Base-by-base conservation (phyloP, 495 filamentous ascomycete genomes). In the Diplogelasinospora grovesii region DNA sequence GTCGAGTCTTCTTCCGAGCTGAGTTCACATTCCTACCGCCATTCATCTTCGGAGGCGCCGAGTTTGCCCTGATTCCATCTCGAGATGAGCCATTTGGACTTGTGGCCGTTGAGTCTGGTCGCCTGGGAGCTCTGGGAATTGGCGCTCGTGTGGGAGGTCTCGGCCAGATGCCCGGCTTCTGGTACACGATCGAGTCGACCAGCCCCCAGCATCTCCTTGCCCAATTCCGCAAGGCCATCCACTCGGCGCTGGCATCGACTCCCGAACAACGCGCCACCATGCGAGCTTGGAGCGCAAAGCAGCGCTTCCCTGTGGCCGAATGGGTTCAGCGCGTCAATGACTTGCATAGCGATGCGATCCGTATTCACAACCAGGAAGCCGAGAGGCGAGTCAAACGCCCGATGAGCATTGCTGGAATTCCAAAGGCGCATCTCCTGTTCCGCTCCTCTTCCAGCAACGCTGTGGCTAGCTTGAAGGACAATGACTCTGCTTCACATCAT, bases 1-100 rank as follows among this genome's bases (percentile, higher is more conserved):
- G 75, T 3, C 68, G 83, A 5, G 83, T 87, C 1, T 86, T 66
- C 61, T 83, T 77, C 3, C 82, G 77, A 54, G 80, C 83, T 1
- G 78, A 86, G 56, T 86, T 86, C 53, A 85, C 81, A 2, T 71
- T 76, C 0, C 61, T 87, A 3, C 83, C 81, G 14, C 76, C 79
- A 0, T 85, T 70, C 55, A 78, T 87, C 39, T 86, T 85, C 61
- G 80, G 76, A 31, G 83, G 83, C 16, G 81, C 82, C 18, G 83
- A 87, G 28, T 86, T 87, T 48, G 82, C 83, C 9, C 61, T 86
- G 26, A 86, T 86, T 41, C 82, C 82, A 9, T 83, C 79, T 15
- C 75, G 83, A 41, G 82, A 86, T 43, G 82, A 86, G 54, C 82
- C 82, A 0, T 86, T 86, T 45, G 82, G 82, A 18, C 59, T 86